These are phyloP conservation scores for Lolium perenne DNA, from an alignment of 176 grass and related monocot species.

Conservation along the genomic window DNA sequence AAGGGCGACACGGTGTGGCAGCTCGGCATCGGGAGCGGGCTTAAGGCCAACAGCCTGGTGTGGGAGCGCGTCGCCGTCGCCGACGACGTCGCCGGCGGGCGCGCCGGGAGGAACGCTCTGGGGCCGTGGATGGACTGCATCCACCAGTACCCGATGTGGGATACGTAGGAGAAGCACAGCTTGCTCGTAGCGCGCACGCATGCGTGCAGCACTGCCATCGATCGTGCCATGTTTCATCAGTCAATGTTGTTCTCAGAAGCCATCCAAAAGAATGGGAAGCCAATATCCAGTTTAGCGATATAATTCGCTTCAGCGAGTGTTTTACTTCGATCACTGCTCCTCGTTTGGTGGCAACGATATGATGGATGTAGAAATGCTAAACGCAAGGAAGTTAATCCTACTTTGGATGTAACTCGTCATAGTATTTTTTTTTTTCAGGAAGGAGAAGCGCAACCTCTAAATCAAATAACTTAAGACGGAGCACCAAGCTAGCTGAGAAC, in stretches of 20 bases:
- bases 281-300: neutral
- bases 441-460: too few species aligned
- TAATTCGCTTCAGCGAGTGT: too few species aligned
- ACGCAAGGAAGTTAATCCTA: too few species aligned
- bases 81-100: neutral
- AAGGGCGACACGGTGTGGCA: constrained; percentile 65
- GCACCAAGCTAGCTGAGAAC: too few species aligned
- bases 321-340: neutral
- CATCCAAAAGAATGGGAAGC: neutral
- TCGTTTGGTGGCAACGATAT: too few species aligned
- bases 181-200: too few species aligned
- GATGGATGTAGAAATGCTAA: too few species aligned
- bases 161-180: neutral
- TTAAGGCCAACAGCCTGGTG: constrained; percentile 54
- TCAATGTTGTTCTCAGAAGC: neutral
- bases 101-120: neutral
- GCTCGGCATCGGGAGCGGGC: constrained; percentile 62
- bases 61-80: constrained; percentile 29
- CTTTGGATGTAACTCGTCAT: too few species aligned
- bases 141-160: constrained; percentile 46
- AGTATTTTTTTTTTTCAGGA: too few species aligned
- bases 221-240: neutral
- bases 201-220: neutral
- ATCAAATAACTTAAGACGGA: too few species aligned
- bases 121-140: constrained; percentile 59